Evolutionary conservation across 106 monocot genomes (phyloP), one percentile per base, ranked within the genome.

Genomic region (Dioscorea zingiberensis): DNA sequence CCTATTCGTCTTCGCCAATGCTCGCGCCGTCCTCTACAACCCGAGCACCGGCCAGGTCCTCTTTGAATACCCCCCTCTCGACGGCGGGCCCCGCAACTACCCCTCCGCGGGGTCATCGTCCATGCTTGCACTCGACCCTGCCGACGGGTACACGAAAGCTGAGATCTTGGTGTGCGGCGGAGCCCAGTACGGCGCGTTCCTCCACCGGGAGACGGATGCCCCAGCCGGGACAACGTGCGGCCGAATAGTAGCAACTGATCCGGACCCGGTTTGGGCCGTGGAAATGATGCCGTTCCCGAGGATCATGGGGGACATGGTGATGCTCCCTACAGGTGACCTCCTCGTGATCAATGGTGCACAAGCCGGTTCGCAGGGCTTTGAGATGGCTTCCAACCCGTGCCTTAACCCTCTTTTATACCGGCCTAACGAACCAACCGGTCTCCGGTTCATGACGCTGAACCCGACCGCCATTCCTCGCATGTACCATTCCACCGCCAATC

Each of bases 1-100:
- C 71, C 83, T 89, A 74, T 89, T 89, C 74, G 72, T 89, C 58
- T 89, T 89, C 77, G 89, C 86, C 69, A 87, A 87, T 66, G 48
- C 70, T 18, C 64, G 72, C 9, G 62, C 82, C 65, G 70, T 82
- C 28, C 69, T 81, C 73, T 82, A 82, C 73, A 63, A 87, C 79
- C 28, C 67, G 24, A 21, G 13, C 66, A 25, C 67, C 74, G 83
- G 74, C 30, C 48, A 45, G 14, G 69, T 85, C 69, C 27, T 85
- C 68, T 68, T 71, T 12, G 69, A 77, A 21, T 83, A 75, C 74
- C 89, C 89, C 0, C n/a, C 17, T 4, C 78, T 90, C 25, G 48
- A 59, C 1, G 85, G 83, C 44, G 80, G 74, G 2, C 80, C 85
- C 13, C 70, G 89, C 13, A 85, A 77, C 71, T 90, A 85, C 72